Conservation (phyloP, 2,329 filamentous ascomycete species). For the Claviceps citrina region DNA sequence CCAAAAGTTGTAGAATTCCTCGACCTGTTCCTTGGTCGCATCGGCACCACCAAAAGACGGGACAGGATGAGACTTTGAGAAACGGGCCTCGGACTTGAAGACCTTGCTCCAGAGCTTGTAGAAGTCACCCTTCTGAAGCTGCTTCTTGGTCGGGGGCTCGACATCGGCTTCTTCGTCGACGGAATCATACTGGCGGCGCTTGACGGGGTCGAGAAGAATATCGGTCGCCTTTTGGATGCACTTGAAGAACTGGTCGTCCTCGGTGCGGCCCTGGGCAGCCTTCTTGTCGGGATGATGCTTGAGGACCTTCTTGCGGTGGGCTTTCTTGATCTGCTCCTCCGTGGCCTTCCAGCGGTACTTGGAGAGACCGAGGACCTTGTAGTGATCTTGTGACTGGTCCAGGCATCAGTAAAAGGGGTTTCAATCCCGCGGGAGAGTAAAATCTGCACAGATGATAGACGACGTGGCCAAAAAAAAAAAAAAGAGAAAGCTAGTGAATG, state of each 20-base stretch:
- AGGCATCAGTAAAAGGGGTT: no score
- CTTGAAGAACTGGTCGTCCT: conserved; percentile 99
- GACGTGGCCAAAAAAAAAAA: no score
- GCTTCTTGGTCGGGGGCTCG: conserved; percentile 84
- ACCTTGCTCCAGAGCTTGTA: conserved; percentile 88
- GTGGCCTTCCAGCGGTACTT: conserved; percentile 88
- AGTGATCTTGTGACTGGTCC: conserved; percentile 99
- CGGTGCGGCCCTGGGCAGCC: conserved; percentile 69
- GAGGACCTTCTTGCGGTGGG: conserved; percentile 98
- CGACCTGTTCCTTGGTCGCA: conserved; percentile 75
- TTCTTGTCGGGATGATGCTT: conserved; percentile 99
- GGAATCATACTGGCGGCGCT: conserved; percentile 89
- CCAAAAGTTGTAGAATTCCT: conserved; percentile 98
- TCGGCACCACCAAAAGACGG: conserved; percentile 75
- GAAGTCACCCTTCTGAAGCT: conserved; percentile 70
- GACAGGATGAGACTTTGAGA: conserved; percentile 82
- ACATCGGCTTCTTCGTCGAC: conserved; percentile 90
- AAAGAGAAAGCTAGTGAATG: no score
- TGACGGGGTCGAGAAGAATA: conserved; percentile 77
- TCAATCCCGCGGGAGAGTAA: no score
- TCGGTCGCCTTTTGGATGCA: conserved; percentile 98
- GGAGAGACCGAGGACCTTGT: conserved; percentile 83
- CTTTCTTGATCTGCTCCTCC: conserved; percentile 96
- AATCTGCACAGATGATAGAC: no score
- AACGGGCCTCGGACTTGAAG: conserved; percentile 83